Conservation (phyloP, 1,139 yeast species). For the Suhomyces chickasaworum region DNA sequence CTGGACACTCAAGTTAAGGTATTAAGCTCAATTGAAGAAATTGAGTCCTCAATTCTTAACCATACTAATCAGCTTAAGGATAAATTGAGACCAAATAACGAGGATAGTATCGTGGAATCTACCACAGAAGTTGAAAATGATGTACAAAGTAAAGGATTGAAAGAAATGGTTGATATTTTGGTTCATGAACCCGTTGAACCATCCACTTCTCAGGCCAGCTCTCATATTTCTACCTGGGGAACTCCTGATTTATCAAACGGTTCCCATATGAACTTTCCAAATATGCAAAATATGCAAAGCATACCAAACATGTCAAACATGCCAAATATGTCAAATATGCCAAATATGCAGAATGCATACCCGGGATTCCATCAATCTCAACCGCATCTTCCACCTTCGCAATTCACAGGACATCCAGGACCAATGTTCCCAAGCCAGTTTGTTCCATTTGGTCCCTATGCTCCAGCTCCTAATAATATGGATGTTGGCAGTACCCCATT, state of each 20-base stretch:
- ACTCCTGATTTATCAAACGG: constrained; percentile 2
- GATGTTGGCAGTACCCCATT: constrained; percentile 15
- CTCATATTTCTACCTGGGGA: constrained; percentile 5
- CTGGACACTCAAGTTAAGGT: constrained; percentile 12
- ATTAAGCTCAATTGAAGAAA: constrained; percentile 30
- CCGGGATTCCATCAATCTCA: constrained; percentile 3
- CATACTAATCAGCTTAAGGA: constrained; percentile 29
- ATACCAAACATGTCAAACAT: constrained; percentile 2
- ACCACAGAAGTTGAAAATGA: constrained; percentile 10
- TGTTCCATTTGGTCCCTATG: constrained; percentile 9
- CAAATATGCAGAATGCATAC: neutral
- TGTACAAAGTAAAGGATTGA: constrained; percentile 14
- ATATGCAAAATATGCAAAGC: constrained; percentile 1
- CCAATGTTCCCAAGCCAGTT: constrained; percentile 1
- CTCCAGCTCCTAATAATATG: constrained; percentile 3
- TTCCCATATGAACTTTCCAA: constrained; percentile 7
- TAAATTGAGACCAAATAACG: constrained; percentile 10
- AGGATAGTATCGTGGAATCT: constrained; percentile 5
- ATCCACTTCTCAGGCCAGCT: neutral
- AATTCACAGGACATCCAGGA: constrained; percentile 2
- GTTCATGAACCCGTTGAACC: constrained; percentile 13
- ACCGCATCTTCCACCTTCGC: constrained; percentile 5
- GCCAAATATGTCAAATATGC: constrained; percentile 2
- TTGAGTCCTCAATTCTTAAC: constrained; percentile 32
- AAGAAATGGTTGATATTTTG: constrained; percentile 24